phyloP scores from a whole-genome alignment of 345 rosid species.

The Lumnitzera racemosa region DNA sequence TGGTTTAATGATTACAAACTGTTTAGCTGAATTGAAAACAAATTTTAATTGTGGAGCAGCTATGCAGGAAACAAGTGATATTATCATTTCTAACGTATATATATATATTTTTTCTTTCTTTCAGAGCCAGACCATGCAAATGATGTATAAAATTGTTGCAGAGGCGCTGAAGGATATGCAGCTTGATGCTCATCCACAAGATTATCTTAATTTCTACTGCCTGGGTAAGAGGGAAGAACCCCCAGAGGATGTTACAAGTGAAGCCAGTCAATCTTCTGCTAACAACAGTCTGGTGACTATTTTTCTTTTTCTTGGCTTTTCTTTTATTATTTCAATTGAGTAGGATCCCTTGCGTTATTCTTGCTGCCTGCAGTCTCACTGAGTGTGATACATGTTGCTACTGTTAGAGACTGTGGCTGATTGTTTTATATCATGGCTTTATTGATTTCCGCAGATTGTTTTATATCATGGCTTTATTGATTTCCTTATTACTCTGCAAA shows the following conservation, averaged over 20 bases:
- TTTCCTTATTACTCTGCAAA: no score
- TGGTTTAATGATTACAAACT: no score
- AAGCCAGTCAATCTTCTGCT: conserved; percentile 1
- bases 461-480: no score
- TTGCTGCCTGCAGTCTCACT: no score
- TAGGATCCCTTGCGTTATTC: not conserved
- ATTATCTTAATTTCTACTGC: conserved; percentile 94
- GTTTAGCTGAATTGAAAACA: no score
- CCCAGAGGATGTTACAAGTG: conserved; percentile 15
- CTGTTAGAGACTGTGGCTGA: no score
- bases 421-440: no score
- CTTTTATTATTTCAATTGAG: not conserved
- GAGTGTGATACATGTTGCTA: no score
- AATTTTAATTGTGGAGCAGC: no score
- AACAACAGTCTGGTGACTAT: conserved; percentile 37
- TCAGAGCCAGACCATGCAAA: conserved; percentile 89
- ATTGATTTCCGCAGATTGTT: no score
- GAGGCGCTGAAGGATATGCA: conserved; percentile 42
- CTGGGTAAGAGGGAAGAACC: conserved; percentile 64
- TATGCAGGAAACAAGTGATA: not conserved
- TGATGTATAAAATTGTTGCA: conserved; percentile 73
- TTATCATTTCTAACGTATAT: no score
- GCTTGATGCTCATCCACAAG: conserved; percentile 54
- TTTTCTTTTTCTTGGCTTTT: not conserved
- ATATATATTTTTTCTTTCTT: conserved; percentile 7